Conservation (phyloP, 768 basidiomycete species). For the Omphalotus guepiniiformis region DNA sequence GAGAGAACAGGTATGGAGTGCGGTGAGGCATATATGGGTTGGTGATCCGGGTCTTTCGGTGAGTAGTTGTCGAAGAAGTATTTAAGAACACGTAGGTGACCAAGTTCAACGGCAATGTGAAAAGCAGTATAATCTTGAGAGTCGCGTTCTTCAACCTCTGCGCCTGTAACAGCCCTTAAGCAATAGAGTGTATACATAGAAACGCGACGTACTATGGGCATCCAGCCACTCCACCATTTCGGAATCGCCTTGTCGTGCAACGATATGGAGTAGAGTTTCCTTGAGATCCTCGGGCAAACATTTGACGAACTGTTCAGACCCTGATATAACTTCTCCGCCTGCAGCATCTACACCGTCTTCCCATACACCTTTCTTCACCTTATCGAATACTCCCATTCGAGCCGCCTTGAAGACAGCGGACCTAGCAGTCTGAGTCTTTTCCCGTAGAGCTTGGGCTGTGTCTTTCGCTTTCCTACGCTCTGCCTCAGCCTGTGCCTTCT, state of each 20-base stretch:
- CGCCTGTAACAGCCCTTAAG: conserved; percentile 40
- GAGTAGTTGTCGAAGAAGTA: conserved; percentile 60
- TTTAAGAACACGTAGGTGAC: conserved; percentile 47
- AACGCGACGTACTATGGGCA: conserved; percentile 53
- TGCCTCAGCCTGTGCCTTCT: conserved; percentile 51
- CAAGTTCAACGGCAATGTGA: conserved; percentile 56
- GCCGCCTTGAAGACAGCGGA: conserved; percentile 66
- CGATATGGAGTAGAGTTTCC: conserved; percentile 72
- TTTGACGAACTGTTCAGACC: conserved; percentile 49
- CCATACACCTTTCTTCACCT: conserved; percentile 63
- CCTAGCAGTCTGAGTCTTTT: conserved; percentile 51
- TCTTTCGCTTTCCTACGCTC: conserved; percentile 48
- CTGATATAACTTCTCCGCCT: conserved; percentile 62
- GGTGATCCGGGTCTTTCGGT: conserved; percentile 47
- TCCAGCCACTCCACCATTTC: conserved; percentile 67
- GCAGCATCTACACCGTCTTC: conserved; percentile 68
- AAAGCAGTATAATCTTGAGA: conserved; percentile 55
- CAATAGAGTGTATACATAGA: conserved; percentile 16
- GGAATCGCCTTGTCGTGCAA: conserved; percentile 47
- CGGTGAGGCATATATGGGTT: conserved; percentile 43
- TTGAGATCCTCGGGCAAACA: conserved; percentile 44
- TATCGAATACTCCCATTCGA: conserved; percentile 44
- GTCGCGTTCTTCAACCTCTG: conserved; percentile 69
- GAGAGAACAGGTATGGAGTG: conserved; percentile 42
- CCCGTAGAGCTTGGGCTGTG: conserved; percentile 39